Evolutionary conservation across 2,329 filamentous ascomycete species (phyloP), one percentile per base, ranked within the genome.

Genomic region (Aplosporella prunicola): DNA sequence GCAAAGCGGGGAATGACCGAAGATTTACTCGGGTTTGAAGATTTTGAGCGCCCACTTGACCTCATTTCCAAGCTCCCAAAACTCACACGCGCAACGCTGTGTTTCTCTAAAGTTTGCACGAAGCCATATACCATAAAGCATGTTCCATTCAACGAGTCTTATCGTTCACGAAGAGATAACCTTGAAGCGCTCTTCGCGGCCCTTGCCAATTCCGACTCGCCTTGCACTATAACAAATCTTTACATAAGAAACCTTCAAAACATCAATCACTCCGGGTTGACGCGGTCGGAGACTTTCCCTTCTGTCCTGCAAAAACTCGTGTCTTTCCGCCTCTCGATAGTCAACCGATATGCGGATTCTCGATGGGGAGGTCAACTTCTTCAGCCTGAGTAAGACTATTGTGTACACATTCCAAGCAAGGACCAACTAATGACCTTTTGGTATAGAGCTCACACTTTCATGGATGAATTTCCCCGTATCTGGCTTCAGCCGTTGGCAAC

Each of bases 401-500:
- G 13, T 17, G 16, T 11, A 32, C 11, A 23, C 18, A n/a, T n/a
- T n/a, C n/a, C n/a, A n/a, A n/a, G n/a, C 11, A 16, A 7, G 7
- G 9, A 25, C 24, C 22, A 5, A 35, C 4, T 2, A 8, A 14
- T 14, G 5, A n/a, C n/a, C n/a, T n/a, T n/a, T n/a, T n/a, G n/a
- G 9, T 15, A 28, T 5, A 35, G 32, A 5, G 50, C 52, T 14
- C 9, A 41, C 4, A 42, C 47, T 17, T 57, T 56, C 40, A 42
- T 40, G 10, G 6, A 30, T 0, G 40, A 48, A 13, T 41, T 56
- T 1, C 32, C 32, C 1, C 18, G 34, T 4, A 27, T 40, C 8
- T 56, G 51, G 51, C 41, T 58, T 3, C 20, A 33, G 5, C 53
- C 51, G 0, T 13, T 48, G 10, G 34, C 43, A 25, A 4, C 32